Percentiles rank a stretch among this genome's conserved stretches.
These are phyloP conservation scores for Xylariaceae sp. DNA, from an alignment of 2,329 filamentous ascomycete species.

Conservation along the genomic window DNA sequence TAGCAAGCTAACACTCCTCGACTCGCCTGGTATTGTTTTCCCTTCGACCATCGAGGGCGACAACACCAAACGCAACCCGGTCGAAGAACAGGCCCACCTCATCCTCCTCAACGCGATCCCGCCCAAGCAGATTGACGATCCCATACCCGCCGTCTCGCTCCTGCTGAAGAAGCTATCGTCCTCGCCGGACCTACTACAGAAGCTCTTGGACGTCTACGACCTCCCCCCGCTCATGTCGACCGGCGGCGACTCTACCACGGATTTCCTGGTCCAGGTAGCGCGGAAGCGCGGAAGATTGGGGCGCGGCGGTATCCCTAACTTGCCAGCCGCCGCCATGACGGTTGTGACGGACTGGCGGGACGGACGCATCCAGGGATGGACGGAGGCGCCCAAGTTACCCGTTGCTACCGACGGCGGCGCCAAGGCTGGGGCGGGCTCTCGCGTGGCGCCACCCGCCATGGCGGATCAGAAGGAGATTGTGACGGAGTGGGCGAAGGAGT, in stretches of 20 bases:
- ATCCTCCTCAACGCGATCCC: conserved; percentile 88
- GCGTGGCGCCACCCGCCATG: conserved; percentile 17
- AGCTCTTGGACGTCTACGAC: conserved; percentile 77
- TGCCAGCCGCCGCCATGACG: conserved; percentile 80
- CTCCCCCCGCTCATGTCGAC: conserved; percentile 70
- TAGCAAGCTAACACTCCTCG: conserved; percentile 86
- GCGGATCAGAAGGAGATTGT: conserved; percentile 60
- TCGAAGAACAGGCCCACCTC: conserved; percentile 74
- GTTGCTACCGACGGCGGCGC: conserved; percentile 39
- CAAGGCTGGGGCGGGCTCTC: conserved; percentile 5
- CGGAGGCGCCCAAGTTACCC: conserved; percentile 64
- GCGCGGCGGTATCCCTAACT: conserved; percentile 83
- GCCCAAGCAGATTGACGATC: conserved; percentile 90
- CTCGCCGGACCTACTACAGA: conserved; percentile 67
- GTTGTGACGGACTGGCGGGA: conserved; percentile 97
- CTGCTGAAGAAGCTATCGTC: conserved; percentile 75
- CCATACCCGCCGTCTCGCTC: conserved; percentile 76
- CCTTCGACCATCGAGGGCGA: conserved; percentile 50
- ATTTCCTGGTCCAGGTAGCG: conserved; percentile 92
- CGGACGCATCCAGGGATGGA: conserved; percentile 89
- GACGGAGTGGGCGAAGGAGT: conserved; percentile 88
- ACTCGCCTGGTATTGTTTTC: conserved; percentile 93
- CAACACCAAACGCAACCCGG: conserved; percentile 39
- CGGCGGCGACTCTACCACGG: conserved; percentile 72
- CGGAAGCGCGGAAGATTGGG: conserved; percentile 86